phyloP scores from a whole-genome alignment of 345 rosid genomes.

The Raphanus sativus region DNA sequence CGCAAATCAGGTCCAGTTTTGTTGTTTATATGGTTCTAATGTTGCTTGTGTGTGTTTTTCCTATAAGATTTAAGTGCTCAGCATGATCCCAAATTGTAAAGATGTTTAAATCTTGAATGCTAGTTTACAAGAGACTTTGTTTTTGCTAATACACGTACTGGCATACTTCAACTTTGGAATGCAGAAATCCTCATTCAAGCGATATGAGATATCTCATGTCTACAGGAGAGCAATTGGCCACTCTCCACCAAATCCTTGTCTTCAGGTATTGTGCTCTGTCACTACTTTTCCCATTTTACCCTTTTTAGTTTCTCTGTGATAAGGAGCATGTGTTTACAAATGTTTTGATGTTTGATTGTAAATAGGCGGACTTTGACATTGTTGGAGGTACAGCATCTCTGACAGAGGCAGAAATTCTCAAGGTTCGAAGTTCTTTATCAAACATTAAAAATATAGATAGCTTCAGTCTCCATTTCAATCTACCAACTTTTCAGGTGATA shows the following conservation, averaged over 20 bases:
- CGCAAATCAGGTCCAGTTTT: conserved; percentile 61
- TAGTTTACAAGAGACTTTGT: conserved; percentile 3
- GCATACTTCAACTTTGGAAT: conserved; percentile 24
- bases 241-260: conserved; percentile 89
- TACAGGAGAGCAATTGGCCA: conserved; percentile 91
- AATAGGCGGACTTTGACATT: conserved; percentile 93
- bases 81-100: neutral
- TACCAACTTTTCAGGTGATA: conserved; percentile 55
- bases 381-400: conserved; percentile 86
- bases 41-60: neutral
- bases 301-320: conserved; percentile 19
- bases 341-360: conserved; percentile 29
- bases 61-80: neutral
- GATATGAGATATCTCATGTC: conserved; percentile 80
- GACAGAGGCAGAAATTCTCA: conserved; percentile 89
- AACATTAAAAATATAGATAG: neutral
- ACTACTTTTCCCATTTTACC: neutral
- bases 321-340: conserved; percentile 8
- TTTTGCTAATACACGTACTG: conserved; percentile 1
- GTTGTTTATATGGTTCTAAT: neutral
- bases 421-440: conserved; percentile 22
- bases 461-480: conserved; percentile 18
- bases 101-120: conserved; percentile 3
- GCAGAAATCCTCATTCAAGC: conserved; percentile 84
- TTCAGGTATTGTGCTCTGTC: conserved; percentile 56